Conservation (phyloP, 768 basidiomycete species). For the Tylopilus felleus region DNA sequence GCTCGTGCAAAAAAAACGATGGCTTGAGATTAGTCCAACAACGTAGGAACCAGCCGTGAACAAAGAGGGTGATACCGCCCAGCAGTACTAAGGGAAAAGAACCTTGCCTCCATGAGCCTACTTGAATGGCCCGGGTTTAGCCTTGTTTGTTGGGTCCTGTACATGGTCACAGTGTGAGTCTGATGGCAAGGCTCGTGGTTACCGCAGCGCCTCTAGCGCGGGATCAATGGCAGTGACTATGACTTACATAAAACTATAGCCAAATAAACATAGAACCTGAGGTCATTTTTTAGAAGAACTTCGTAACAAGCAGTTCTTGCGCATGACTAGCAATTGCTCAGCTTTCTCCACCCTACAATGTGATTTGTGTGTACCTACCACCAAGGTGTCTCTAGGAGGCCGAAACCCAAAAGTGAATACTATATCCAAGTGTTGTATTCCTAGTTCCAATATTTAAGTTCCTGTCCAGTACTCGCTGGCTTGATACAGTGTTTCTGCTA, state of each 20-base stretch:
- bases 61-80: conserved; percentile 5
- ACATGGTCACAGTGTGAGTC: not conserved
- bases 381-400: too few species aligned
- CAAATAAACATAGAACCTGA: too few species aligned
- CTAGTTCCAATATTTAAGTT: too few species aligned
- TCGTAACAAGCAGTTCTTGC: too few species aligned
- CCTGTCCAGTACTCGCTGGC: too few species aligned
- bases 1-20: not conserved
- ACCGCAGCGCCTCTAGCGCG: not conserved
- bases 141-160: conserved; percentile 8
- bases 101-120: not conserved
- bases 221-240: not conserved
- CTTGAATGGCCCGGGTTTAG: conserved; percentile 13
- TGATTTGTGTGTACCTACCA: too few species aligned
- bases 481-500: too few species aligned
- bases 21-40: not conserved
- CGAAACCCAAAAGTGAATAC: too few species aligned
- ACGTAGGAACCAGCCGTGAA: not conserved
- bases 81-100: conserved; percentile 9
- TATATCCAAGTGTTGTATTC: too few species aligned
- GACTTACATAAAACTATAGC: not conserved
- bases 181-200: not conserved
- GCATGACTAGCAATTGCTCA: too few species aligned
- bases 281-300: too few species aligned
- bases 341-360: too few species aligned